Conservation (phyloP, 2,329 filamentous ascomycete genomes). For the Fusarium tupiense region DNA sequence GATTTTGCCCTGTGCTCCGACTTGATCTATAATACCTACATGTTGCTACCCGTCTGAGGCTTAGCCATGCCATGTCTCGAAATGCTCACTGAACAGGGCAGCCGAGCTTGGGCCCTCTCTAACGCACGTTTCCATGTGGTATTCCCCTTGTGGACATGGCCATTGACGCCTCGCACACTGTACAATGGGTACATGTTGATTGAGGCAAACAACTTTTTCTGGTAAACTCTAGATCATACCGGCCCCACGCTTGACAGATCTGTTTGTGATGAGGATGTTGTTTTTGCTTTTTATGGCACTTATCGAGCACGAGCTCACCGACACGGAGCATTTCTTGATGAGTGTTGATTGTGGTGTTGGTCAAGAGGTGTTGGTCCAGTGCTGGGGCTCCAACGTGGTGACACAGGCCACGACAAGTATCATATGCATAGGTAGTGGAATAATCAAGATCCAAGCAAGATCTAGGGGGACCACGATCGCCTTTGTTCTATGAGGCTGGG, state of each 20-base stretch:
- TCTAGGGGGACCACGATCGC: background rate
- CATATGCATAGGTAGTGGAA: background rate
- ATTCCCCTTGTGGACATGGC: slow-evolving; percentile 13
- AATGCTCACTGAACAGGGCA: background rate
- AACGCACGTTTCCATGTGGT: slow-evolving; percentile 25
- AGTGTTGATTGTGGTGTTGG: slow-evolving; percentile 1
- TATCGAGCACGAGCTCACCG: background rate
- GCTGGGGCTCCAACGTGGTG: slow-evolving; percentile 15
- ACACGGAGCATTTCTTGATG: background rate
- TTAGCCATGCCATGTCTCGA: background rate
- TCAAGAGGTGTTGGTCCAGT: slow-evolving; percentile 14
- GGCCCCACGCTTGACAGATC: slow-evolving; percentile 12
- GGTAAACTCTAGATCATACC: slow-evolving; percentile 2
- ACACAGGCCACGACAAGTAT: slow-evolving; percentile 3
- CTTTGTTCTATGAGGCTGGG: slow-evolving; percentile 1
- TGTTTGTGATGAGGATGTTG: background rate
- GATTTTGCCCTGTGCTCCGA: background rate
- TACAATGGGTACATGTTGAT: slow-evolving; percentile 7
- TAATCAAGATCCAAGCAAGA: slow-evolving; percentile 1
- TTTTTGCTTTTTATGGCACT: slow-evolving; percentile 11
- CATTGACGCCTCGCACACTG: slow-evolving; percentile 34
- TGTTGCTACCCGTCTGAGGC: background rate
- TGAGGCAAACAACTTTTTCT: slow-evolving; percentile 26
- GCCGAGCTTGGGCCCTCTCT: slow-evolving; percentile 25
- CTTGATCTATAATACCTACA: background rate